These are phyloP conservation scores for Theobroma cacao DNA, from an alignment of 345 rosid genomes.

Conservation along the genomic window DNA sequence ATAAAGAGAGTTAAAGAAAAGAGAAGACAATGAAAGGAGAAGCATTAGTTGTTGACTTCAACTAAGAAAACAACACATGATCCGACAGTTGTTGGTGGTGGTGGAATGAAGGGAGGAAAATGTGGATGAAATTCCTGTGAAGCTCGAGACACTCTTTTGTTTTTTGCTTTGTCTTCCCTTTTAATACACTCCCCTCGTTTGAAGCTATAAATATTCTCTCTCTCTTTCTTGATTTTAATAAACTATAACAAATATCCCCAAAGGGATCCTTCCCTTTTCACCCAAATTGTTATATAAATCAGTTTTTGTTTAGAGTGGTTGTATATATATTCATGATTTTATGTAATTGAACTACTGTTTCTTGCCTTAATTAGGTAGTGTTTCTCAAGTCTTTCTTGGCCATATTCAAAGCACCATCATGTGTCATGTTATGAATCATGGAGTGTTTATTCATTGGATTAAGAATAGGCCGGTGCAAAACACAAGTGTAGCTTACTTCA, in stretches of 20 bases:
- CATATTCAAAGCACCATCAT: conserved; percentile 4
- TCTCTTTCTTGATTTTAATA: conserved; percentile 2
- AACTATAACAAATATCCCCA: neutral
- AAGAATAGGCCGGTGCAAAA: neutral
- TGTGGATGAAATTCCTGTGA: conserved; percentile 35
- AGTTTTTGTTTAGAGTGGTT: neutral
- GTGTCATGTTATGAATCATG: neutral
- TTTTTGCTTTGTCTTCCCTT: conserved; percentile 25
- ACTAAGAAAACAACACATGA: conserved; percentile 25
- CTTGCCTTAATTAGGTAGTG: neutral
- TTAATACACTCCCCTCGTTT: conserved; percentile 17
- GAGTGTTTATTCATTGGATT: neutral
- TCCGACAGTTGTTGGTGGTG: conserved; percentile 52
- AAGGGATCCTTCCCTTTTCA: neutral
- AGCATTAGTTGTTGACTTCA: conserved; percentile 21
- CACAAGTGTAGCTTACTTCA: neutral
- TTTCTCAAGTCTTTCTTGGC: neutral
- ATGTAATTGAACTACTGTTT: neutral
- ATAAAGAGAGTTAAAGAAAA: neutral
- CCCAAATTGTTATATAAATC: neutral
- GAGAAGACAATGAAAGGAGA: conserved; percentile 12
- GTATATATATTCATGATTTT: neutral
- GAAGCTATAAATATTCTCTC: neutral
- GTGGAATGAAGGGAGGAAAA: conserved; percentile 16
- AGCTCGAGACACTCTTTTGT: conserved; percentile 27